Evolutionary conservation across 139 green algal genomes (phyloP), one percentile per base, ranked within the genome.

Genomic region (Auxenochlorella pyrenoidosa): DNA sequence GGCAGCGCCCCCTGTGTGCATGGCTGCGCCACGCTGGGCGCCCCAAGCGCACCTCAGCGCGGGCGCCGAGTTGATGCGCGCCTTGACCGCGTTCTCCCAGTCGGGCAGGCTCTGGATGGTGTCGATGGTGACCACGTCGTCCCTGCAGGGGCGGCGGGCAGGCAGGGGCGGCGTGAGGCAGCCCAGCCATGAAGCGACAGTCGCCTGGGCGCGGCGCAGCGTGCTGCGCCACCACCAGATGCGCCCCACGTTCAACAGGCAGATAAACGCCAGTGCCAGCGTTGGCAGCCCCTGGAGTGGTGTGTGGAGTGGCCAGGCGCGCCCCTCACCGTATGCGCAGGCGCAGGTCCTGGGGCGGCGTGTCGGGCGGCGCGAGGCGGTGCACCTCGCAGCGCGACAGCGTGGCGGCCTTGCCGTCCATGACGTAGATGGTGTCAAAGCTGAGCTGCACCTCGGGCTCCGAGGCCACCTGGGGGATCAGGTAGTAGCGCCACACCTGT

Each of bases 91-190:
- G 0, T 77, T 19, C 78, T 91, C 88, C 58, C 66, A 79, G 22
- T 75, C 43, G 32, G 88, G 88, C 32, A 89, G 16, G 36, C 79
- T 85, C 43, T 70, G 40, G 2, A 59, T 8, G 13, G 43, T 79
- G 60, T 91, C 88, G 12, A 91, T 41, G 1, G 88, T 91, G 12
- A 91, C 75, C 12, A 80, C 82, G 0, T 78, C 84, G 4, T 88
- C 75, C 84, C 84, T 88, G 84, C 73, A 30, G 8, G 41, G 24
- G 41, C 16, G 36, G 5, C 71, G 38, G 71, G 1, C 71, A 44
- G 36, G 71, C 38, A 73, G 63, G 63, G 21, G 5, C n/a, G n/a
- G n/a, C n/a, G n/a, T n/a, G n/a, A n/a, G n/a, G n/a, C n/a, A n/a
- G n/a, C n/a, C n/a, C n/a, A n/a, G n/a, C n/a, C n/a, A n/a, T n/a